A percentile compares a stretch with the other conserved stretches of the same genome.
Conservation (phyloP, 2,329 filamentous ascomycete genomes). For the Chalaropsis ovoidea region DNA sequence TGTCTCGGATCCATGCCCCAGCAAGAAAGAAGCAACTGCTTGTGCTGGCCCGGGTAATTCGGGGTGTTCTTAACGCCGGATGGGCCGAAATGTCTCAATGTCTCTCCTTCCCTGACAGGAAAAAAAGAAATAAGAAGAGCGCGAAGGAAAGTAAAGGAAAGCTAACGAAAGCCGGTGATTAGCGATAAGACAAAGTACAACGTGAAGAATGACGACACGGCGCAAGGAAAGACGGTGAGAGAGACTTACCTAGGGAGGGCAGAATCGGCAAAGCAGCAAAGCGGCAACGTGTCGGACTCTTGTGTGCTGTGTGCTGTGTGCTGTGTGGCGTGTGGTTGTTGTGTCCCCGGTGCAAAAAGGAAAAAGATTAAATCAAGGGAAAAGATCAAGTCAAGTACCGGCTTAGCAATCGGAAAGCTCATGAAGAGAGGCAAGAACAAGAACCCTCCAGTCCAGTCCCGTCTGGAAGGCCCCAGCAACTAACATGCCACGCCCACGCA, state of each 20-base stretch:
- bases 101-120: neutral
- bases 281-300: conserved; percentile 1
- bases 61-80: neutral
- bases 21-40: neutral
- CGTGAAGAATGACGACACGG: too few relatives aligned
- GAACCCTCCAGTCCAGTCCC: neutral
- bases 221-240: too few relatives aligned
- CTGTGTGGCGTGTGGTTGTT: neutral
- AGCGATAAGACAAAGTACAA: neutral
- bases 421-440: neutral
- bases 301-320: neutral
- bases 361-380: neutral
- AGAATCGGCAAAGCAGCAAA: neutral
- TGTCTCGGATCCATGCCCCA: neutral
- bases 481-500: neutral
- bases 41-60: neutral
- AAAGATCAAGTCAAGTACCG: neutral
- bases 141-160: neutral
- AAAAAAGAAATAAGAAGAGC: neutral
- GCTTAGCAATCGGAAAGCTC: neutral
- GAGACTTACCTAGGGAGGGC: too few relatives aligned
- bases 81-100: conserved; percentile 7
- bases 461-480: neutral
- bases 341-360: neutral
- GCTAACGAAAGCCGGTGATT: neutral